Percentiles rank a stretch among this genome's conserved stretches.
Evolutionary conservation across 768 basidiomycete genomes (phyloP).

Genomic region (Psilocybe cyanescens): DNA sequence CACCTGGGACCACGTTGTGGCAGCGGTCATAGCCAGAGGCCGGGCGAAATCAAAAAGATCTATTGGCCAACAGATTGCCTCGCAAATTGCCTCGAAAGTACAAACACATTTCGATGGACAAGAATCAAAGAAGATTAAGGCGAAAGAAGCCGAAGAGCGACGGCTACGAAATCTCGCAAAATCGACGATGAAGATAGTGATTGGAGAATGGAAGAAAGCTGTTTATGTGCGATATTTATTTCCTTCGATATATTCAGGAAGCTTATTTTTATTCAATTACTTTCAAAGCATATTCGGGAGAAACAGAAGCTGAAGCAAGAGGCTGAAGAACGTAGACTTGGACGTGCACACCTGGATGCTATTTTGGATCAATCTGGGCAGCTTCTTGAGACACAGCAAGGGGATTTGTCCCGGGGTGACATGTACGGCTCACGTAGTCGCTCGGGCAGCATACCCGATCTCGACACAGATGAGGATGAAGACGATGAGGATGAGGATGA

Average conservation of each 20-base stretch:
- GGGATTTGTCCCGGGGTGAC: slow-evolving; percentile 61
- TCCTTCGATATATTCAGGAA: slow-evolving; percentile 15
- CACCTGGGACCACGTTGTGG: slow-evolving; percentile 63
- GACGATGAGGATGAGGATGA: slow-evolving; percentile 37
- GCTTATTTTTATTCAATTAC: not conserved
- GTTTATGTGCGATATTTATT: slow-evolving; percentile 64
- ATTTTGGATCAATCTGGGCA: slow-evolving; percentile 90
- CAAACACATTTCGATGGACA: slow-evolving; percentile 77
- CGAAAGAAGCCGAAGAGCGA: slow-evolving; percentile 64
- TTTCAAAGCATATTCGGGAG: slow-evolving; percentile 70
- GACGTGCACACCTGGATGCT: slow-evolving; percentile 87
- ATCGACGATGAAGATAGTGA: slow-evolving; percentile 69
- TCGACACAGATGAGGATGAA: slow-evolving; percentile 23
- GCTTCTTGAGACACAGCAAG: slow-evolving; percentile 82
- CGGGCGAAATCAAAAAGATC: slow-evolving; percentile 31
- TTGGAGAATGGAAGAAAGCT: slow-evolving; percentile 86
- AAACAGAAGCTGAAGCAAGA: slow-evolving; percentile 64
- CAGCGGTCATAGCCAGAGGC: slow-evolving; percentile 38
- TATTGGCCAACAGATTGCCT: slow-evolving; percentile 42
- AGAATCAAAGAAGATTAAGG: slow-evolving; percentile 63
- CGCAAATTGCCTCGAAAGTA: slow-evolving; percentile 67
- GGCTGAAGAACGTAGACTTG: slow-evolving; percentile 77
- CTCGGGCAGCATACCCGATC: slow-evolving; percentile 51
- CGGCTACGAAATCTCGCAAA: slow-evolving; percentile 69
- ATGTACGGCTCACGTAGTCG: slow-evolving; percentile 55